Conservation (phyloP, 805 yeast species). For the Helenozyma baotianmanensis region DNA sequence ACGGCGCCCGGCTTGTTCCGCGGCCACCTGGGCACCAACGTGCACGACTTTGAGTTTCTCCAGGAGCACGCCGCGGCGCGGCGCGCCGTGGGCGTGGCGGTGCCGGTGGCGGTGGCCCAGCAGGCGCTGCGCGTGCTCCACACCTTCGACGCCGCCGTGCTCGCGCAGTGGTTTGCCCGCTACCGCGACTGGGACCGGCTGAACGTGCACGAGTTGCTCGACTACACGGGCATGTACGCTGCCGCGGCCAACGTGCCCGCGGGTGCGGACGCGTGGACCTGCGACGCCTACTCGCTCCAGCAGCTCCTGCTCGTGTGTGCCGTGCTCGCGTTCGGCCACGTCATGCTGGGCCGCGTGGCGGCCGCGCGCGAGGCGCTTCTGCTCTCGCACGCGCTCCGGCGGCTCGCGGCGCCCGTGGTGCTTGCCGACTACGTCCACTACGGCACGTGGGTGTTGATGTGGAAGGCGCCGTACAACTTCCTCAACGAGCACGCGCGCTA, state of each 20-base stretch:
- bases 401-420: constrained; percentile 5
- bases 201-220: constrained; percentile 10
- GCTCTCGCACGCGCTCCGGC: constrained; percentile 4
- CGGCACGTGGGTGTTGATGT: constrained; percentile 10
- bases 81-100: constrained; percentile 2
- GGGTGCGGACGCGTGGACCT: constrained; percentile 2
- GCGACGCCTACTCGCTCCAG: constrained; percentile 6
- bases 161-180: constrained; percentile 5
- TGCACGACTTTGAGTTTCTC: constrained; percentile 8
- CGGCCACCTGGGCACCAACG: constrained; percentile 4
- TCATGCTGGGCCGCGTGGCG: constrained; percentile 4
- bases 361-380: constrained; percentile 6
- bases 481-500: constrained; percentile 1
- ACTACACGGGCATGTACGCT: constrained; percentile 5
- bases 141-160: constrained; percentile 2
- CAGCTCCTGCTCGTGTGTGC: constrained; percentile 6
- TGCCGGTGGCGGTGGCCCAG: constrained; percentile 3
- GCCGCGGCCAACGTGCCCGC: constrained; percentile 1
- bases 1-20: constrained; percentile 8
- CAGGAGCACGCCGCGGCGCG: constrained; percentile 4
- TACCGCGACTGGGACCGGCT: constrained; percentile 7
- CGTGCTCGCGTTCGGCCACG: constrained; percentile 6
- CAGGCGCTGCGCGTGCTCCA: constrained; percentile 3
- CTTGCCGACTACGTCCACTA: constrained; percentile 10
- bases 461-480: constrained; percentile 7